Percentiles rank a stretch among this genome's conserved stretches.
Conservation (phyloP, 371 early-diverging fungal species). For the Vairimorpha ceranae region DNA sequence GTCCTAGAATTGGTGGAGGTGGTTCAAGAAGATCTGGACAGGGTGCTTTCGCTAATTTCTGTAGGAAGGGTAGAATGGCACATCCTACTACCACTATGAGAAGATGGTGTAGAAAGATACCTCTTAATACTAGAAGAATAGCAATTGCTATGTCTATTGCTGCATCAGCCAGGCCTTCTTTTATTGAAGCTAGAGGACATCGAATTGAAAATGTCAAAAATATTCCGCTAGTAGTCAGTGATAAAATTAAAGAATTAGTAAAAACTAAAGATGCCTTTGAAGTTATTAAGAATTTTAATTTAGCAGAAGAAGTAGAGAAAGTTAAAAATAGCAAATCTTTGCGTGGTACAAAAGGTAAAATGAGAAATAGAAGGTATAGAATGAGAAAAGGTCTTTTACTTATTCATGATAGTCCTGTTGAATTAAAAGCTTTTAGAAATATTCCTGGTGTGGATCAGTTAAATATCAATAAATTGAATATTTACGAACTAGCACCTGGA, state of each 20-base stretch:
- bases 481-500: slow-evolving; percentile 96
- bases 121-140: slow-evolving; percentile 90
- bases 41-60: slow-evolving; percentile 99
- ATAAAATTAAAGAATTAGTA: slow-evolving; percentile 71
- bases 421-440: slow-evolving; percentile 93
- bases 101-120: slow-evolving; percentile 98
- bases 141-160: slow-evolving; percentile 94
- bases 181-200: slow-evolving; percentile 98
- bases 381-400: slow-evolving; percentile 94
- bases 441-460: slow-evolving; percentile 93
- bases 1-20: slow-evolving; percentile 93
- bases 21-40: slow-evolving; percentile 99
- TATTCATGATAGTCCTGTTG: slow-evolving; percentile 78
- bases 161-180: slow-evolving; percentile 83
- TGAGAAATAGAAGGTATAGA: slow-evolving; percentile 94
- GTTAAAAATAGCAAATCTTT: slow-evolving; percentile 87
- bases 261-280: slow-evolving; percentile 92
- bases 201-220: slow-evolving; percentile 81
- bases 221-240: slow-evolving; percentile 83
- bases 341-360: slow-evolving; percentile 95
- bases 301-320: slow-evolving; percentile 87
- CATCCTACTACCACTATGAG: slow-evolving; percentile 98
- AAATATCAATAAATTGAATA: slow-evolving; percentile 77
- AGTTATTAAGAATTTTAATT: slow-evolving; percentile 79
- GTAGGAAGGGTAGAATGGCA: slow-evolving; percentile 98